Evolutionary conservation across 305 asterid species (phyloP), one percentile per base, ranked within the genome.

Genomic region (Caryopteris hybrid): DNA sequence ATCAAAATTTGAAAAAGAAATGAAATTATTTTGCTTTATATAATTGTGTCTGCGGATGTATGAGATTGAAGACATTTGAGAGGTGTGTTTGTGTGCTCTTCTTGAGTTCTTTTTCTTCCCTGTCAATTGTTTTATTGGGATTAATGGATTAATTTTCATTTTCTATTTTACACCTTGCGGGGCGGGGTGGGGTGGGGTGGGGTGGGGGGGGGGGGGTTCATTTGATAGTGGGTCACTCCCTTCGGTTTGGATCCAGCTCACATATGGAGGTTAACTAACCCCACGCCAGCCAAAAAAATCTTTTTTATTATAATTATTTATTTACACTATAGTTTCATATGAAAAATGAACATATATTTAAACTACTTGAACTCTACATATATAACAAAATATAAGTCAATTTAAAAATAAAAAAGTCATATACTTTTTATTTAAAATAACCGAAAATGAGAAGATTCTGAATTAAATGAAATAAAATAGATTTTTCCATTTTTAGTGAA

Each of bases 221-320:
- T 73, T 60, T 65, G 68, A 66, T 39, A 66, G 80, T 77, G 86
- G 83, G 79, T 72, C 82, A 71, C 73, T 70, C 69, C 81, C 46
- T 52, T 22, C 70, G 53, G 84, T 72, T 83, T 84, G 88, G 89
- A 81, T 85, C 86, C 95, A 89, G 95, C 96, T 87, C 91, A 89
- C 56, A 56, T 27, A 46, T 71, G 76, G 13, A 71, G 77, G 75
- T 78, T 68, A 76, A 72, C 68, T 25, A 78, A 74, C 85, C 89
- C 86, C 83, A 87, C 82, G 90, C 80, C 93, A 86, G 79, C 90
- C 70, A 57, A 50, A 76, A 67, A 27, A 25, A 1, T 20, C 9
- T 65, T 13, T 14, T 20, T 50, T 14, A 50, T 48, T 8, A 57
- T 16, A 25, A 10, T n/a, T n/a, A n/a, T n/a, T n/a, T n/a, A n/a